Conservation (phyloP, 2,329 filamentous ascomycete species). For the Teratosphaeria zuluensis region DNA sequence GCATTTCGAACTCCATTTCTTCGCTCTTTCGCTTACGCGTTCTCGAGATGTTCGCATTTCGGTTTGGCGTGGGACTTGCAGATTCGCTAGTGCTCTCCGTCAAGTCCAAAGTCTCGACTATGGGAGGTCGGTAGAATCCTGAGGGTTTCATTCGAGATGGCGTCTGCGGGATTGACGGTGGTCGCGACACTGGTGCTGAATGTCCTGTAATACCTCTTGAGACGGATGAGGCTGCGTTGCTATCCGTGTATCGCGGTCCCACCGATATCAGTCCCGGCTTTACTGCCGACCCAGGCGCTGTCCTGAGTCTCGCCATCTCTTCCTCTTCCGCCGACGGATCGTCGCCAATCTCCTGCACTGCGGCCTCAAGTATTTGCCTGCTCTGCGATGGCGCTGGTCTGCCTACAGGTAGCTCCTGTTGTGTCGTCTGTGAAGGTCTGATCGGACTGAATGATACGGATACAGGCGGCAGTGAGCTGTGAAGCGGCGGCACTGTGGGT, state of each 20-base stretch:
- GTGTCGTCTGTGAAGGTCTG: neutral
- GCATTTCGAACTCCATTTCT: conserved; percentile 28
- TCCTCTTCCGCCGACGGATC: neutral
- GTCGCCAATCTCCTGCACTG: neutral
- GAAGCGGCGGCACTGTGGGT: conserved; percentile 31
- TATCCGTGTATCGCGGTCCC: neutral
- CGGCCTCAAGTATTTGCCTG: neutral
- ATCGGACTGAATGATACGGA: neutral
- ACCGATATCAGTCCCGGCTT: conserved; percentile 26
- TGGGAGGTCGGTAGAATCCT: neutral
- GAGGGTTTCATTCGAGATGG: neutral
- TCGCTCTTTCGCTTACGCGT: conserved; percentile 38
- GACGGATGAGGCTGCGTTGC: neutral
- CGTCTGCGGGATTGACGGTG: neutral
- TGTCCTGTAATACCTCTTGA: neutral
- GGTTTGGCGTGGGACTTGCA: conserved; percentile 12
- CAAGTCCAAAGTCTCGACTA: conserved; percentile 25
- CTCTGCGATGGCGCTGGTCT: neutral
- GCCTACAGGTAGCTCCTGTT: neutral
- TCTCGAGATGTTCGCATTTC: neutral
- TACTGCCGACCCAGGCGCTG: conserved; percentile 33
- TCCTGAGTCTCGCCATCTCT: conserved; percentile 36
- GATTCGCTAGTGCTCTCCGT: conserved; percentile 18
- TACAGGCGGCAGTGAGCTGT: conserved; percentile 1
- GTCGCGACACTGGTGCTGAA: neutral